Evolutionary conservation across 1,284 basidiomycete species (phyloP), one percentile per base, ranked within the genome.

Genomic region (Malassezia pachydermatis): DNA sequence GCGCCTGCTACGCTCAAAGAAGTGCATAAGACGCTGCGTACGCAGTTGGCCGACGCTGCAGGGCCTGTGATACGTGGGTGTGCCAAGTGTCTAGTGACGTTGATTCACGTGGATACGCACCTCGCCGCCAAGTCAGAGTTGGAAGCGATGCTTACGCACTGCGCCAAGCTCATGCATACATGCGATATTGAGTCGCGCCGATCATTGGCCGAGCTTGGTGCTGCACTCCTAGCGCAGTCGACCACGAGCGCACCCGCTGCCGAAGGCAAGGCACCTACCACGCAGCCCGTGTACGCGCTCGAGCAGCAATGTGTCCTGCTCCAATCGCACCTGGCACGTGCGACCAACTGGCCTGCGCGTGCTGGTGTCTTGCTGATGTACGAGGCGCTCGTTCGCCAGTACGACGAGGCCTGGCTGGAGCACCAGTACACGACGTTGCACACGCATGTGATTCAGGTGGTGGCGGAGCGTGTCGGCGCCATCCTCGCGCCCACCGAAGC

Each of bases 321-420:
- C 0, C 72, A 72, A 0, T 82, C 84, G 24, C 1, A 45, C 63
- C 19, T 51, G 51, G n/a, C 80, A 84, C 44, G 83, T 82, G 71
- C 79, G 80, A 1, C 80, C 84, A 19, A 82, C 87, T 45, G 38
- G 39, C 25, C 11, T 4, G 50, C 39, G 23, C 50, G 50, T 9
- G n/a, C 14, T 32, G 88, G 87, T 5, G 78, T 96, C 27, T 83
- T 95, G 66, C 87, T 94, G 62, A 83, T 88, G 58, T 96, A 96
- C 65, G 79, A 82, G 2, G 80, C 84, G 0, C 74, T 94, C 1
- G 77, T 96, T 48, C 79, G 78, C 1, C 76, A 78, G 6, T 80
- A 96, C 5, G 92, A 89, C 0, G 56, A 81, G 0, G 70, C 74
- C 1, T 98, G 87, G 72, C 81, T 88, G 34, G 89, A 95, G 68